Evolutionary conservation across 768 basidiomycete species (phyloP), one percentile per base, ranked within the genome.

Genomic region (Tricholoma sp.): DNA sequence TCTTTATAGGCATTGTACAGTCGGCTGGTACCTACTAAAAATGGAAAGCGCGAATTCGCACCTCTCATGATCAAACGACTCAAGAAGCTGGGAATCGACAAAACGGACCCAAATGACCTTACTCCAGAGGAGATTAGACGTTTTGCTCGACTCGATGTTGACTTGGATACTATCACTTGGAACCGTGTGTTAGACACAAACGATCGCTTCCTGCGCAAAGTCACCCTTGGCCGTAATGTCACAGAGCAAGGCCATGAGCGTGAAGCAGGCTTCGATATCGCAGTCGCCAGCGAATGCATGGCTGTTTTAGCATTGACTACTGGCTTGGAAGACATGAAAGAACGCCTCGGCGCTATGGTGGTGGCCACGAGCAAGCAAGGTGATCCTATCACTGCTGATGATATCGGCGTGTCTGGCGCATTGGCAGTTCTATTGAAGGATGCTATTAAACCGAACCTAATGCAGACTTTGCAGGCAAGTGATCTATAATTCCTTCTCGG

Each of bases 381-480:
- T 19, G 89, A 94, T 3, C 85, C 95, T 24, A 80, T 99, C 72
- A 99, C 96, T 35, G 94, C 94, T 22, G 96, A 98, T 67, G 96
- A 99, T 69, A 82, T 99, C 53, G 96, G 96, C 62, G 91, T 90
- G 63, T 89, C 93, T 60, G 95, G 94, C 57, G 94, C 96, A 52
- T 84, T 99, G 53, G 91, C 96, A 12, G 95, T 98, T 52, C 81
- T 99, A 61, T 89, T 99, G 86, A 98, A 98, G 77, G 96, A 99
- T 66, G 92, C 97, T 14, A 94, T 99, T 77, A 99, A 98, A 76
- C 96, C 96, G 21, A 99, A 98, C 69, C 74, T 99, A 60, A 99
- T 99, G 96, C 96, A 99, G 73, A 94, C 95, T 3, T 78, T 98
- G 39, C 90, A 98, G 78, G 84, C 82, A 65, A 52, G 72, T 32